Base-by-base conservation (phyloP, 1,139 yeast species). In the Taphrina communis region DNA sequence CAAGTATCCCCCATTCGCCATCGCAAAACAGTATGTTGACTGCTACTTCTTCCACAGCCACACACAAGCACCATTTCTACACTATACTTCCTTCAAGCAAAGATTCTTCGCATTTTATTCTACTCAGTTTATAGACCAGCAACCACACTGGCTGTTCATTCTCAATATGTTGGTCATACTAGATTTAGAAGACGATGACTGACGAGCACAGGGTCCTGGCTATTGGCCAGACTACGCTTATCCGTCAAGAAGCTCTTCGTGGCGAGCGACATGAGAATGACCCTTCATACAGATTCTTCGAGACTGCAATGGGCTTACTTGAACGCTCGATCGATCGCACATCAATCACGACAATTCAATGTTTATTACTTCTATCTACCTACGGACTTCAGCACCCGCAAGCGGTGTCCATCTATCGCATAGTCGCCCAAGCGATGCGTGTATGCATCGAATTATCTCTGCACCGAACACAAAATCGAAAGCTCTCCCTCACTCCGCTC, bases 311-410 rank as follows among this genome's bases (percentile, higher is more conserved):
- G 67, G 46, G 19, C 17, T n/a, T 63, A 41, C 61, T 63, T 17
- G 67, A 63, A 31, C 51, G 41, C 11, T 53, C 67, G 17, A 63
- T 63, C 38, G 51, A 48, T 39, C 42, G 55, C 25, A 63, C 67
- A 2, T 55, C 67, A 8, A 63, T 63, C 11, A 63, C 67, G 9
- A 63, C 61, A 11, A 50, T 63, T 7, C 67, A 63, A 42, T 63
- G 67, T 38, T 46, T 63, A 31, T 39, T 63, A 21, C 55, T 63
- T 6, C 25, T 63, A 21, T 46, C 61, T 5, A 63, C 51, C 1
- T 63, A 63, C 36, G 67, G 61, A 7, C 21, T 63, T n/a, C 67
- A 63, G 46, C 67, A 63, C 21, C 67, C 67, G 19, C 67, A 63
- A 38, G 60, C 67, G 2, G 61, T 63, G 7, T 44, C 61, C 11